phyloP scores from a whole-genome alignment of 768 basidiomycete genomes.

The Boletales sp. region DNA sequence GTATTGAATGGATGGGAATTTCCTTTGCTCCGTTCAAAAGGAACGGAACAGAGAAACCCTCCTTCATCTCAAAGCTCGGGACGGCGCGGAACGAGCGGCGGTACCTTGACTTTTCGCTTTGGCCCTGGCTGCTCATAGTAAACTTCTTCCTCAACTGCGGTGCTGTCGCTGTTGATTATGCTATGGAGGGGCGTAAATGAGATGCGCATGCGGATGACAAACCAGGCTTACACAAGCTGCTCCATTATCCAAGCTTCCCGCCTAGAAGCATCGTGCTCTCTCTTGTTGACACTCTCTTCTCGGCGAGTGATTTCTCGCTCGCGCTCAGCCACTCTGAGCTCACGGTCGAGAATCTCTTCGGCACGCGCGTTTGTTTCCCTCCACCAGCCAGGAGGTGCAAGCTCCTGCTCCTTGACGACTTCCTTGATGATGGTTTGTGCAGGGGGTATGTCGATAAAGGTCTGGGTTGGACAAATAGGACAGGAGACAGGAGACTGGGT shows the following conservation, averaged over 20 bases:
- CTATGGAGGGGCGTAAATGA: constrained; percentile 33
- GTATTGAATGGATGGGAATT: constrained; percentile 33
- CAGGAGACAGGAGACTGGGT: constrained; percentile 50
- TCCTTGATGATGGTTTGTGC: constrained; percentile 84
- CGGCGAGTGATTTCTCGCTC: constrained; percentile 85
- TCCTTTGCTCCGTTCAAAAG: constrained; percentile 25
- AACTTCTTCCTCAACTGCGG: constrained; percentile 75
- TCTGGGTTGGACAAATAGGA: constrained; percentile 53
- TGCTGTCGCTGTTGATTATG: constrained; percentile 64
- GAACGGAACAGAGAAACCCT: constrained; percentile 46
- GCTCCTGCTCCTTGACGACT: constrained; percentile 76
- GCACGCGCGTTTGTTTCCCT: constrained; percentile 62
- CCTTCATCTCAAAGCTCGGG: constrained; percentile 96
- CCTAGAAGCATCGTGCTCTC: constrained; percentile 83
- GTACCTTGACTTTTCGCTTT: constrained; percentile 89
- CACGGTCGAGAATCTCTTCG: constrained; percentile 81
- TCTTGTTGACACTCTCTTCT: constrained; percentile 79
- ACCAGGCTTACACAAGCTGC: constrained; percentile 68
- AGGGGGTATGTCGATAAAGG: constrained; percentile 55
- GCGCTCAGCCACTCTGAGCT: constrained; percentile 79
- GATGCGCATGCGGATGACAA: not conserved
- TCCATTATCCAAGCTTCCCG: constrained; percentile 93
- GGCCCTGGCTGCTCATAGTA: constrained; percentile 65
- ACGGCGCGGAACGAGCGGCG: constrained; percentile 77
- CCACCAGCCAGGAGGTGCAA: constrained; percentile 79